Evolutionary conservation across 768 basidiomycete species (phyloP), one percentile per base, ranked within the genome.

Genomic region (Russula dissimulans): DNA sequence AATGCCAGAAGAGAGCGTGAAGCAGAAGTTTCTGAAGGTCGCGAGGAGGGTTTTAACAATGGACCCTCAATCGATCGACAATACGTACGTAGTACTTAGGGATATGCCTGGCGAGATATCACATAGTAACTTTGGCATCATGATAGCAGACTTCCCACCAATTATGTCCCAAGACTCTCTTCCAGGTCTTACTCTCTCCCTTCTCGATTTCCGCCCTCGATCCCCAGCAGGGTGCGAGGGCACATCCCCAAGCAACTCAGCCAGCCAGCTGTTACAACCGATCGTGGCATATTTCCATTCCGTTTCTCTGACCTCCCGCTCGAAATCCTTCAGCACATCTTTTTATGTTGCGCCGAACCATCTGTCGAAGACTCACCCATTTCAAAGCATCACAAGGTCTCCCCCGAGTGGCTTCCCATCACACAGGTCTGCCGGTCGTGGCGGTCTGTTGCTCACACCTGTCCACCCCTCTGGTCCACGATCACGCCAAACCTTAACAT

Each of bases 371-470:
- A 14, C 47, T 29, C 17, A 9, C 15, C 41, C 9, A 4, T 47
- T 9, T 32, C 31, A n/a, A 26, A 3, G 17, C 41, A 51, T 61
- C 43, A 39, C 26, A 51, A 50, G 38, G 32, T 45, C 34, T 51
- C 42, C 34, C 54, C 54, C 14, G 57, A 54, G 6, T 62, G 61
- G 61, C 56, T 62, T 43, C 50, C 57, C 14, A 59, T 62, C 51
- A 62, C 61, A 9, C 61, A 59, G 26, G 57, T 59, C 22, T 62
- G 57, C 43, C 55, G 39, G 11, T n/a, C 31, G 18, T 62, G 61
- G 61, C 50, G 61, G 12, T 32, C 38, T 8, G 32, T 54, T 14
- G 17, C 57, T 2, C 49, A 58, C 52, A 26, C 36, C 6, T 31
- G 45, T 31, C 55, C 61, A 12, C 42, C n/a, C 10, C 50, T 54